Percentiles rank a stretch among this genome's conserved stretches.
Conservation (phyloP, 331 rosid genomes). For the Dryas integrifolia region DNA sequence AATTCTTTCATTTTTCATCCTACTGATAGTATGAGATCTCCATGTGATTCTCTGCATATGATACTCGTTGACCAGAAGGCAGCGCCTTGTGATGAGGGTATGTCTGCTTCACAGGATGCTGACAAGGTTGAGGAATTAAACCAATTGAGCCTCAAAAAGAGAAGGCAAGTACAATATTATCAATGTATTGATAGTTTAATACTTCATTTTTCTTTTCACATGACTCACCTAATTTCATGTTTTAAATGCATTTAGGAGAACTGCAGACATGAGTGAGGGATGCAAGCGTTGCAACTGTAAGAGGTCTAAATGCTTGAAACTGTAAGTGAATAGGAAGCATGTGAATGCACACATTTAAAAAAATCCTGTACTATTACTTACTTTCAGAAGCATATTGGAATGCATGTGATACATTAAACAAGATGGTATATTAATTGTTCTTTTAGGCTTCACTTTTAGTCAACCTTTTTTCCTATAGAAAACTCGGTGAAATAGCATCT, state of each 20-base stretch:
- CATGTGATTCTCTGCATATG: constrained; percentile 1
- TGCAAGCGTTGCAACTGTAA: constrained; percentile 33
- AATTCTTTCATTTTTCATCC: constrained; percentile 1
- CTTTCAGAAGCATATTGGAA: neutral
- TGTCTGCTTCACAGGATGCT: constrained; percentile 11
- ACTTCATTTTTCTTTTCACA: neutral
- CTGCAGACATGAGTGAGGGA: constrained; percentile 3
- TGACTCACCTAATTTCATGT: neutral
- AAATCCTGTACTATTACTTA: neutral
- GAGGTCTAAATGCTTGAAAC: constrained; percentile 37
- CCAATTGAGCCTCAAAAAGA: constrained; percentile 15
- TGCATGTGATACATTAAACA: neutral
- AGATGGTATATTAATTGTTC: neutral
- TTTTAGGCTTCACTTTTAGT: neutral
- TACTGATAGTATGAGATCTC: neutral
- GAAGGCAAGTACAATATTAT: constrained; percentile 17
- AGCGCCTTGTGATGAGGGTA: constrained; percentile 11
- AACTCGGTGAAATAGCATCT: neutral
- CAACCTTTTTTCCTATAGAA: neutral
- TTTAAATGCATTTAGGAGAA: constrained; percentile 23
- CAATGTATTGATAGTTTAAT: neutral
- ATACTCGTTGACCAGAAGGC: neutral
- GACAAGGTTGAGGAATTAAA: constrained; percentile 11
- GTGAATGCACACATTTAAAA: neutral
- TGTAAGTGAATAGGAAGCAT: constrained; percentile 32